Evolutionary conservation across 2,329 filamentous ascomycete genomes (phyloP), one percentile per base, ranked within the genome.

Genomic region (Sclerotinia spermophila): DNA sequence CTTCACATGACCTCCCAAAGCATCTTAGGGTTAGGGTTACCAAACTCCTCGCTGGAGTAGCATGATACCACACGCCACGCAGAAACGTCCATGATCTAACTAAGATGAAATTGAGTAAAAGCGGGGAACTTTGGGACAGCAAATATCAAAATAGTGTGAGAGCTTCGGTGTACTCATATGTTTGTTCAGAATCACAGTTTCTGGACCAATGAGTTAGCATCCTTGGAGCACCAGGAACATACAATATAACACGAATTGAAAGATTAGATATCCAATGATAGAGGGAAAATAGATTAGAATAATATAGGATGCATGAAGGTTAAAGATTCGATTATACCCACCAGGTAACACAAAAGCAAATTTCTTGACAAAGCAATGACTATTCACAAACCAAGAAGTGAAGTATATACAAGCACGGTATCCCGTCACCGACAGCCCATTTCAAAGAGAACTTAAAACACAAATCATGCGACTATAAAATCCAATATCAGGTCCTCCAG

Each of bases 41-140:
- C 48, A 27, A 30, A 27, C 13, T 30, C 17, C 13, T n/a, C 13
- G n/a, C 6, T 53, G 24, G 17, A 53, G 48, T 3, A 53, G 2
- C 13, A 53, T 27, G 27, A 30, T 53, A 53, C 13, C 48, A 27
- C n/a, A 17, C 0, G 27, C n/a, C 27, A 53, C 8, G 13, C 27
- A 5, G 13, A 15, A 44, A 19, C 7, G 19, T n/a, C 1, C 48
- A n/a, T 53, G n/a, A 27, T 27, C 5, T 17, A 27, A 53, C 8
- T 5, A 53, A 0, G 13, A 3, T 53, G 6, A 5, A 6, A 2
- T 5, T 17, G 27, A 17, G 13, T 7, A 17, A 2, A 3, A 7
- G n/a, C 3, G n/a, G 5, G n/a, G 11, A 11, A 13, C 45, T 51
- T 17, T 27, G 11, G 27, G 2, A 53, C 13, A 53, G n/a, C 5